Base-by-base conservation (phyloP, 208 protist species). In the Trypanosoma congolense region DNA sequence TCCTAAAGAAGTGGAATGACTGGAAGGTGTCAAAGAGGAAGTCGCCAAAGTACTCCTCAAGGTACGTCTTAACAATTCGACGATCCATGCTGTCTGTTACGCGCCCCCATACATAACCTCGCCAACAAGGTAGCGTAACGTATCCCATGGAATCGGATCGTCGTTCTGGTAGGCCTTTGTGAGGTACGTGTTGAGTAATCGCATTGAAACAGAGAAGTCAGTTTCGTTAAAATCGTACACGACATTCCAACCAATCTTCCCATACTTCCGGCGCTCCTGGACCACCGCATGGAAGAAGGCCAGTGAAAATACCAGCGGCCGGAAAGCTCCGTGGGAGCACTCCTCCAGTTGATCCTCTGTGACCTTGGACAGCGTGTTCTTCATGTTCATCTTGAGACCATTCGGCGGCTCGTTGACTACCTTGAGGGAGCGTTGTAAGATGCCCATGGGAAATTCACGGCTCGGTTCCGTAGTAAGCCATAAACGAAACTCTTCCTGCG, bases 211-310 rank as follows among this genome's bases (percentile, higher is more conserved):
- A 19, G 80, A 83, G 74, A 99, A 99, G 73, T 99, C 98, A 10
- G 96, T 98, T 70, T 98, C 96, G 83, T 99, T 99, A 82, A 99
- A 99, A 75, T 99, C 98, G 71, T 99, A 99, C 4, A 88, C 50
- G 43, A 99, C 96, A 73, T 99, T 99, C 97, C 97, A 99, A 21
- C 98, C 98, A 60, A 98, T 93, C 79, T 97, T 98, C 59, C 96
- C 96, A 76, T 98, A 98, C 81, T 98, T 98, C 41, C 95, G 83
- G 28, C 96, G 84, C 78, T 99, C 97, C 77, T 99, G 97, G 46
- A 99, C 94, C 10, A 99, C 97, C 0, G 98, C 97, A 74, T 99
- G 97, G 80, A 99, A 99, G 75, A 99, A 99, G 30, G 96, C 73
- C 21, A 99, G 84, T 24, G 97, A 97, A 68, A 98, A 99, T 5